Evolutionary conservation across 495 filamentous ascomycete species (phyloP).

Genomic region (Penicillium roqueforti): DNA sequence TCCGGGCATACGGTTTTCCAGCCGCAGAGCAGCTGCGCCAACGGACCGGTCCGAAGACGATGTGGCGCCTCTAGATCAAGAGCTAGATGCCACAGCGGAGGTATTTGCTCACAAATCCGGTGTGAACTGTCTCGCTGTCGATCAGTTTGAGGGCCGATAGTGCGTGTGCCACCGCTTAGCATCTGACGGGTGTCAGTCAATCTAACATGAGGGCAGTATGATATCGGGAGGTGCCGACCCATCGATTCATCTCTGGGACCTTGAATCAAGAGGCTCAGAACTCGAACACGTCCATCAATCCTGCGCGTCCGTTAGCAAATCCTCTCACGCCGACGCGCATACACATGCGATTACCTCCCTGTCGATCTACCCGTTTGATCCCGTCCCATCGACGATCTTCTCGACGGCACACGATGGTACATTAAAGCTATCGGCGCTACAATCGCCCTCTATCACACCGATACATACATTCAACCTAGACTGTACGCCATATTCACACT

Average conservation of each 20-base stretch:
- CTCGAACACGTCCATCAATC: conserved; percentile 48
- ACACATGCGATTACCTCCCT: conserved; percentile 79
- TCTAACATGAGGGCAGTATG: conserved; percentile 48
- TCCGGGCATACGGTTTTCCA: conserved; percentile 63
- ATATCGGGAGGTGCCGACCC: conserved; percentile 79
- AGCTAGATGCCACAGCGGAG: conserved; percentile 23
- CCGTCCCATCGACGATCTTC: conserved; percentile 67
- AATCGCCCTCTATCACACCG: conserved; percentile 43
- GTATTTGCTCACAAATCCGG: conserved; percentile 68
- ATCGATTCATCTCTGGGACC: conserved; percentile 77
- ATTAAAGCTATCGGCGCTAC: conserved; percentile 72
- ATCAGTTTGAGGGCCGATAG: conserved; percentile 74
- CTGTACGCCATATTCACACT: conserved; percentile 70
- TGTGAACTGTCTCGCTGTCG: conserved; percentile 69
- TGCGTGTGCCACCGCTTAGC: conserved; percentile 34
- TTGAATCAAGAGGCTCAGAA: conserved; percentile 51
- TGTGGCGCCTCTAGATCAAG: conserved; percentile 13
- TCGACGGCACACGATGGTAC: conserved; percentile 81
- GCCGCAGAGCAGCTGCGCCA: conserved; percentile 39
- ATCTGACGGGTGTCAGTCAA: not conserved
- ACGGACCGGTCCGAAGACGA: conserved; percentile 11
- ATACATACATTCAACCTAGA: conserved; percentile 65
- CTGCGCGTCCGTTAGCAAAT: conserved; percentile 41
- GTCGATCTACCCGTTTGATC: conserved; percentile 81
- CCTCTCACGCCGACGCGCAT: conserved; percentile 50